Evolutionary conservation across 768 basidiomycete species (phyloP).

Genomic region (Mycena chlorophos): DNA sequence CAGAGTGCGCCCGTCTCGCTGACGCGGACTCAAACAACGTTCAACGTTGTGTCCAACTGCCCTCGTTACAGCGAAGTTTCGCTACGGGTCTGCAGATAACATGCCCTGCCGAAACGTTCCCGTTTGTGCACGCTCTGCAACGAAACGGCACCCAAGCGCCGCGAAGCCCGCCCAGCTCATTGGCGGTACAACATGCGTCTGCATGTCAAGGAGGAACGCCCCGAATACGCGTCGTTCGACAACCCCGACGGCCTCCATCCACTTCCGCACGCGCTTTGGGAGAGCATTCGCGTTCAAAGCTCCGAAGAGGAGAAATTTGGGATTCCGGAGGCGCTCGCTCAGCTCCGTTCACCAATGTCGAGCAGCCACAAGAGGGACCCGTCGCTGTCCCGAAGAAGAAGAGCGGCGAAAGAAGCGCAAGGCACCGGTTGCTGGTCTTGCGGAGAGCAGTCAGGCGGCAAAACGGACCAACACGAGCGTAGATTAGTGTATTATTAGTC

Average conservation of each 20-base stretch:
- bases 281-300: too few species aligned
- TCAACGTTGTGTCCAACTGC: slow-evolving; percentile 1
- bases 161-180: not conserved
- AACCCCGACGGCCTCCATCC: not conserved
- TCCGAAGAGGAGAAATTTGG: too few species aligned
- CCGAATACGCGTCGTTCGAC: slow-evolving; percentile 10
- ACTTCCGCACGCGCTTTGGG: slow-evolving; percentile 11
- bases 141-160: not conserved
- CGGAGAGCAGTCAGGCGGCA: too few species aligned
- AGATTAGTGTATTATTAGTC: too few species aligned
- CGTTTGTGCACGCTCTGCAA: slow-evolving; percentile 3
- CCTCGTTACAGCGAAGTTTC: not conserved
- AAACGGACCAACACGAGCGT: too few species aligned
- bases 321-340: too few species aligned
- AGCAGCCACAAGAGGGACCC: too few species aligned
- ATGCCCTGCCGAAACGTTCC: slow-evolving; percentile 10
- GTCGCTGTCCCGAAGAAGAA: too few species aligned
- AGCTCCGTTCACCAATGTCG: too few species aligned
- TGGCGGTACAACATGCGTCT: slow-evolving; percentile 15
- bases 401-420: too few species aligned
- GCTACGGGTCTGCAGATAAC: slow-evolving; percentile 5
- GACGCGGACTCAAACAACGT: not conserved
- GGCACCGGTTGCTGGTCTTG: too few species aligned
- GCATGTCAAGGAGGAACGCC: slow-evolving; percentile 1
- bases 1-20: slow-evolving; percentile 2